phyloP scores from a whole-genome alignment of 2,329 filamentous ascomycete genomes.

The Microcyclospora pomicola region DNA sequence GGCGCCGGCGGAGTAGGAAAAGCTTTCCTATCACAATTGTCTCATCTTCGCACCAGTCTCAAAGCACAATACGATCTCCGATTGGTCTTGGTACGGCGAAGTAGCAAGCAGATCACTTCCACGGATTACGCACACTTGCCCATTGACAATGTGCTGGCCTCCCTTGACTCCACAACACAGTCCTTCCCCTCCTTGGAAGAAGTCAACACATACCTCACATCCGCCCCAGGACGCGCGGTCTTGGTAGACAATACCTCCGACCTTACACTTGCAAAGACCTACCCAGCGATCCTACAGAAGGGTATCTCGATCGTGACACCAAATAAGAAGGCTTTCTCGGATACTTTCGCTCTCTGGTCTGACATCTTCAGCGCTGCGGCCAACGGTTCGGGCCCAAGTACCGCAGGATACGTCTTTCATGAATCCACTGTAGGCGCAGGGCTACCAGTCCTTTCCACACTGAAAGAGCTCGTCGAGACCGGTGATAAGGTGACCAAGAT shows the following conservation, averaged over 20 bases:
- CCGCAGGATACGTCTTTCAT: conserved; percentile 71
- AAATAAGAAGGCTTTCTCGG: conserved; percentile 96
- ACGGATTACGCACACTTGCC: conserved; percentile 55
- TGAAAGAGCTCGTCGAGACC: conserved; percentile 88
- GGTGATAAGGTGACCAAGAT: conserved; percentile 85
- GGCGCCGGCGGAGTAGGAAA: conserved; percentile 85
- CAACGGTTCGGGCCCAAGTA: conserved; percentile 36
- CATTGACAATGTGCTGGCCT: conserved; percentile 45
- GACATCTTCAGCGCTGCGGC: conserved; percentile 67
- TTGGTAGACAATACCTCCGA: conserved; percentile 95
- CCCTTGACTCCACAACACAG: conserved; percentile 50
- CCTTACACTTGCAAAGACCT: conserved; percentile 67
- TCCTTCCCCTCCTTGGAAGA: conserved; percentile 54
- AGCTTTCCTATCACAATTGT: conserved; percentile 73
- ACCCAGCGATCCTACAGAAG: conserved; percentile 65
- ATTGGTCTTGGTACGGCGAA: conserved; percentile 75
- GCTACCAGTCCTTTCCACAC: conserved; percentile 79
- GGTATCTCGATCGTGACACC: conserved; percentile 89
- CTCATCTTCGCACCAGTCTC: conserved; percentile 49
- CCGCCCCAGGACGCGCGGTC: conserved; percentile 63
- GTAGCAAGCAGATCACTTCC: conserved; percentile 67
- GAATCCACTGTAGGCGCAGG: conserved; percentile 91
- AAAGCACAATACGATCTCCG: conserved; percentile 44
- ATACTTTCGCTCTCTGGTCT: conserved; percentile 67
- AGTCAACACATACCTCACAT: conserved; percentile 62